Percentiles rank a stretch among this genome's conserved stretches.
These are phyloP conservation scores for Rhododendron griersonianum DNA, from an alignment of 148 eudicot species.

Conservation along the genomic window DNA sequence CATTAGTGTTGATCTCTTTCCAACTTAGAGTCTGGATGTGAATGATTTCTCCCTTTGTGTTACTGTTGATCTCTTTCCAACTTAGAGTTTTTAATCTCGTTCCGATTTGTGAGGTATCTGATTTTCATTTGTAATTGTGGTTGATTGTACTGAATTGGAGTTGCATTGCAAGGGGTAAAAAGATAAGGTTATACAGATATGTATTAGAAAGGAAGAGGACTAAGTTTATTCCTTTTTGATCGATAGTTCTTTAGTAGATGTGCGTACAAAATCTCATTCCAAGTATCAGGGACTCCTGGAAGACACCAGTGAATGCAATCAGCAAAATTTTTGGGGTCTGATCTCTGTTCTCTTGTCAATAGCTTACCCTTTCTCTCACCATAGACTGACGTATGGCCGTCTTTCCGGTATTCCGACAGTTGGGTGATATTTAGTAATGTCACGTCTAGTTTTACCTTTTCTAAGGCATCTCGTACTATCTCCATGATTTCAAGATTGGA, in stretches of 20 bases:
- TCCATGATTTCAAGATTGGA: constrained; percentile 65
- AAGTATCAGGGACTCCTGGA: constrained; percentile 94
- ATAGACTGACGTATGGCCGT: constrained; percentile 75
- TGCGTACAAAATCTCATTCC: constrained; percentile 84
- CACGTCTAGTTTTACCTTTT: constrained; percentile 40
- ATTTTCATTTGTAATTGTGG: background rate
- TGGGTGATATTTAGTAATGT: constrained; percentile 72
- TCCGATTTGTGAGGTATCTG: background rate
- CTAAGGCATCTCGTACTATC: constrained; percentile 46
- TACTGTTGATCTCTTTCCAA: background rate
- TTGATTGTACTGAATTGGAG: background rate
- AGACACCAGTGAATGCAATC: constrained; percentile 97
- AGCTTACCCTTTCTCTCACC: constrained; percentile 80
- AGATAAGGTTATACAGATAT: background rate
- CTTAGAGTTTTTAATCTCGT: background rate
- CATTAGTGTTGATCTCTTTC: background rate
- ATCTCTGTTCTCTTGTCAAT: constrained; percentile 64
- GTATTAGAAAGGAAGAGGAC: constrained; percentile 6
- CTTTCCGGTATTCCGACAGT: constrained; percentile 78
- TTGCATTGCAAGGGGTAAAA: background rate
- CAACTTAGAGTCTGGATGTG: background rate
- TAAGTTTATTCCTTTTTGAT: background rate
- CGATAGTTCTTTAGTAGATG: constrained; percentile 55
- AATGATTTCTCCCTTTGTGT: too few species aligned
- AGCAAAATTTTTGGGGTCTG: constrained; percentile 69